Percentiles rank a stretch among this genome's conserved stretches.
These are phyloP conservation scores for Phytophthora crassamura DNA, from an alignment of 352 stramenopile species.

Conservation along the genomic window DNA sequence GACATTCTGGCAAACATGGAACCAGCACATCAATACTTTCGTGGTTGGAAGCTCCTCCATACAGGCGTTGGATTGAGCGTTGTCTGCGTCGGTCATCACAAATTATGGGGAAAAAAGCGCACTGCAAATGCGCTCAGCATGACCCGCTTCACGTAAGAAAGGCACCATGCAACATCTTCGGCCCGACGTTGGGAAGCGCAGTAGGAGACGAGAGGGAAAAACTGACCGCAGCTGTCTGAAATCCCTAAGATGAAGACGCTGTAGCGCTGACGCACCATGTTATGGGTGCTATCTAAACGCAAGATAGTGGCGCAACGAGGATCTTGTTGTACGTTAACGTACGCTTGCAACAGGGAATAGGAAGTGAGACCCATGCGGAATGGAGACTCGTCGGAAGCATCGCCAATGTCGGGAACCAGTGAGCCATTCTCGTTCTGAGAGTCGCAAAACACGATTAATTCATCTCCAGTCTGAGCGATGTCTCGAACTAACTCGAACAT, in stretches of 20 bases:
- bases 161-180: slow-evolving; percentile 10
- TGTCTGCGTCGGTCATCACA: slow-evolving; percentile 9
- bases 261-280: slow-evolving; percentile 7
- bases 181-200: slow-evolving; percentile 9
- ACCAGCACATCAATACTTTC: slow-evolving; percentile 17
- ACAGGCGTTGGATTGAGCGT: slow-evolving; percentile 14
- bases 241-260: slow-evolving; percentile 3
- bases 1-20: slow-evolving; percentile 14
- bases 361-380: slow-evolving; percentile 1
- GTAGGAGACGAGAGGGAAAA: slow-evolving; percentile 10
- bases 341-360: neutral
- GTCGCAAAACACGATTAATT: slow-evolving; percentile 15
- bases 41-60: neutral
- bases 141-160: slow-evolving; percentile 10
- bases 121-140: neutral
- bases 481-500: neutral
- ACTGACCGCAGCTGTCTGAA: slow-evolving; percentile 4
- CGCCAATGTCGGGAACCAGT: neutral
- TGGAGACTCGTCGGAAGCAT: neutral
- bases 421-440: neutral
- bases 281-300: slow-evolving; percentile 18
- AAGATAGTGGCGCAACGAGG: slow-evolving; percentile 1
- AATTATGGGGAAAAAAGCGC: neutral
- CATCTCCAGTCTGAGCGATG: neutral
- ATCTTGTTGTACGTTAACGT: neutral